A percentile compares a stretch with the other conserved stretches of the same genome.
phyloP scores from a whole-genome alignment of 2,329 filamentous ascomycete genomes.

The Helicocarpus griseus region DNA sequence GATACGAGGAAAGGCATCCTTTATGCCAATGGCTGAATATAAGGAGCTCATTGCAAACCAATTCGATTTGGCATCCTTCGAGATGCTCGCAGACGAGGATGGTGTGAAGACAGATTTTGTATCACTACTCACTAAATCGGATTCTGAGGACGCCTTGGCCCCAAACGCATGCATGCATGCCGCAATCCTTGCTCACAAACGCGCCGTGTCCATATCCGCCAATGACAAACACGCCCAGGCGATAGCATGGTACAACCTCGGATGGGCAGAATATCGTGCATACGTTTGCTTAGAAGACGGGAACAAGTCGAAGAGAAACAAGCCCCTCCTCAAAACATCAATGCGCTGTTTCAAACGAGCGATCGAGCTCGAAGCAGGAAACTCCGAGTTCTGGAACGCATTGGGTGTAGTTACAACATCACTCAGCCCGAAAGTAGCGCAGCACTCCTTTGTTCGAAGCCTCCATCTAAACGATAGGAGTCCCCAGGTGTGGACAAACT shows the following conservation, averaged over 20 bases:
- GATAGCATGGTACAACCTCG: conserved; percentile 94
- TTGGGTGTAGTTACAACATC: conserved; percentile 82
- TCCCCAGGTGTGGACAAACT: conserved; percentile 78
- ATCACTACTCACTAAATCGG: conserved; percentile 23
- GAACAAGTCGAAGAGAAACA: conserved; percentile 50
- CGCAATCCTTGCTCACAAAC: conserved; percentile 76
- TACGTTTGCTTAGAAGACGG: conserved; percentile 52
- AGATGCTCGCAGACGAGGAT: conserved; percentile 60
- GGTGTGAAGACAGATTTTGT: conserved; percentile 41
- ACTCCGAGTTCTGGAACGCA: conserved; percentile 94
- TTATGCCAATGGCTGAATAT: conserved; percentile 52
- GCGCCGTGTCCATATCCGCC: conserved; percentile 63
- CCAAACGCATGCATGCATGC: conserved; percentile 53
- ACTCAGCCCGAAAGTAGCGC: conserved; percentile 76
- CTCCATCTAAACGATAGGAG: conserved; percentile 86
- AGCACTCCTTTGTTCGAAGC: conserved; percentile 87
- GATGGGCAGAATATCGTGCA: conserved; percentile 82
- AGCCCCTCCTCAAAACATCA: conserved; percentile 61
- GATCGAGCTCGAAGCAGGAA: conserved; percentile 90
- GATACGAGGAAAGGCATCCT: conserved; percentile 56
- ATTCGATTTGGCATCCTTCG: conserved; percentile 44
- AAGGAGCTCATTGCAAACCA: conserved; percentile 48
- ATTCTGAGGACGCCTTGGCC: conserved; percentile 23
- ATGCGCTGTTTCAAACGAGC: conserved; percentile 89
- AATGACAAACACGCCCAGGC: conserved; percentile 79